Evolutionary conservation across 306 rosid genomes (phyloP).

Genomic region (Quercus agrifolia): DNA sequence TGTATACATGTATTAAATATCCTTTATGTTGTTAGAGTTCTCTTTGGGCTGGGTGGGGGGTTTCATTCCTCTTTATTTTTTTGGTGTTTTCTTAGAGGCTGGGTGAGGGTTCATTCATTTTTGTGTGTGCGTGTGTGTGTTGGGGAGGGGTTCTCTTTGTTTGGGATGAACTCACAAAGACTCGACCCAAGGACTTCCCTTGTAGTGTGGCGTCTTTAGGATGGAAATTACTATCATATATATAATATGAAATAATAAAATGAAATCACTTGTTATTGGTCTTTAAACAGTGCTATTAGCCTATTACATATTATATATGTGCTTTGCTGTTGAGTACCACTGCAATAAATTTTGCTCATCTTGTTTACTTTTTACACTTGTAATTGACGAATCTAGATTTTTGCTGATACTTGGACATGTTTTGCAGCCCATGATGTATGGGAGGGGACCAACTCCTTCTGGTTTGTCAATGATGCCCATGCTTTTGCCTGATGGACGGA

Average conservation of each 20-base stretch:
- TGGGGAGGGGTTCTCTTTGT: no score
- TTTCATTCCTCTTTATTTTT: not conserved
- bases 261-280: no score
- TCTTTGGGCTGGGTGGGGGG: not conserved
- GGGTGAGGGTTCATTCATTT: no score
- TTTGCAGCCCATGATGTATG: conserved; percentile 83
- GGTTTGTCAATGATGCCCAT: conserved; percentile 99
- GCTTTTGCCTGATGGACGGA: conserved; percentile 91
- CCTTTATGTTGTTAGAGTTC: not conserved
- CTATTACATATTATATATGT: not conserved
- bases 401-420: conserved; percentile 20
- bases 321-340: not conserved
- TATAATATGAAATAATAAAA: no score
- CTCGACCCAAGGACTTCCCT: no score
- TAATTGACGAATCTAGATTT: not conserved
- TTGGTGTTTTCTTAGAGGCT: not conserved
- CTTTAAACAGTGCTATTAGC: not conserved
- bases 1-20: no score
- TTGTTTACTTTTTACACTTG: not conserved
- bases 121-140: no score
- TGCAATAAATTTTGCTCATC: not conserved
- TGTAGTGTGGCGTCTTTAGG: no score
- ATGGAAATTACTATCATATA: no score
- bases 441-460: conserved; percentile 69
- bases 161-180: no score